A percentile compares a stretch with the other conserved stretches of the same genome.
Evolutionary conservation across 2,329 filamentous ascomycete genomes (phyloP).

Genomic region (Diaporthe nobilis): DNA sequence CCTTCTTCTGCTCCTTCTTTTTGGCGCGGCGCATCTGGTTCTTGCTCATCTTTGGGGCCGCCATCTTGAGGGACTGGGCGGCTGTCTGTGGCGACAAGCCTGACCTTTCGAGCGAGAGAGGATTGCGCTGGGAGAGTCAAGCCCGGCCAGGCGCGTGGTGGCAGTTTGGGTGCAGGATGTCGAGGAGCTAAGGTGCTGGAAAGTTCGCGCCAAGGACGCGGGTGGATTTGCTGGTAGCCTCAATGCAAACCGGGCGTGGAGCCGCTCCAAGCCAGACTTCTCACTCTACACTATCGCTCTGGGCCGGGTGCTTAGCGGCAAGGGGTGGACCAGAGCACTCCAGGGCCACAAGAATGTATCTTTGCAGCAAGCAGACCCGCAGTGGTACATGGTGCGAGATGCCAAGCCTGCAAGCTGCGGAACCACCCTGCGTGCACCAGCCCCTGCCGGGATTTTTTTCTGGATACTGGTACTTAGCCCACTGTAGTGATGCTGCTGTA

Average conservation of each 20-base stretch:
- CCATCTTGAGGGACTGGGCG: conserved; percentile 62
- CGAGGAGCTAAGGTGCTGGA: conserved; percentile 29
- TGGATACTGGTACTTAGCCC: neutral
- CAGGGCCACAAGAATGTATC: conserved; percentile 2
- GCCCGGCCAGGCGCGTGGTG: neutral
- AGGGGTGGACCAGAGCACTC: neutral
- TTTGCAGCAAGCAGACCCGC: conserved; percentile 1
- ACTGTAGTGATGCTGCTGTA: conserved; percentile 7
- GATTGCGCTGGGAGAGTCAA: neutral
- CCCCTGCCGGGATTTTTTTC: conserved; percentile 20
- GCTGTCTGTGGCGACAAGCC: conserved; percentile 20
- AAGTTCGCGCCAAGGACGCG: conserved; percentile 32
- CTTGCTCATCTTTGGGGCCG: conserved; percentile 84
- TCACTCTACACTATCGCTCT: neutral
- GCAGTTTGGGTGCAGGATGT: neutral
- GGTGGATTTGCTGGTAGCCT: conserved; percentile 24
- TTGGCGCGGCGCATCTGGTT: conserved; percentile 93
- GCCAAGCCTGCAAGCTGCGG: conserved; percentile 30
- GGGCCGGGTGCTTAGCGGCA: neutral
- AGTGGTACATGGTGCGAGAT: neutral
- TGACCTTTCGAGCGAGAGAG: neutral
- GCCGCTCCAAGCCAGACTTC: neutral
- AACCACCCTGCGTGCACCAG: conserved; percentile 25
- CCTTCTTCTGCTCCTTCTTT: conserved; percentile 92
- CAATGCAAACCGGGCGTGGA: neutral